phyloP scores from a whole-genome alignment of 1,139 yeast species.

The Scheffersomyces lignicola region DNA sequence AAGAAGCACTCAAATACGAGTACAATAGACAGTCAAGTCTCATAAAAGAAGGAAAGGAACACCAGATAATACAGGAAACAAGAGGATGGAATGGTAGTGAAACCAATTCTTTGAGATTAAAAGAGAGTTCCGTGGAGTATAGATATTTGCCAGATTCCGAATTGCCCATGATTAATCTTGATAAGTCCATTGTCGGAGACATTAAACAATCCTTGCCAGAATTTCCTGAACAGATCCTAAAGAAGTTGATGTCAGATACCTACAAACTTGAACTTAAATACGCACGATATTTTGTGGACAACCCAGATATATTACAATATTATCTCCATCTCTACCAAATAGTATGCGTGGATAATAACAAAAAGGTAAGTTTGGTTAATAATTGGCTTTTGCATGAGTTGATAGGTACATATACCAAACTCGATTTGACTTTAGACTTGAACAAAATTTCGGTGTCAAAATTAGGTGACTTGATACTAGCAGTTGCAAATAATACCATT shows the following conservation, averaged over 20 bases:
- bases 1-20: constrained; percentile 75
- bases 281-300: constrained; percentile 60
- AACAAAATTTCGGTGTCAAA: constrained; percentile 27
- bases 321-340: constrained; percentile 46
- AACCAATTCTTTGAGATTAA: constrained; percentile 67
- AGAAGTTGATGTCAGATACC: constrained; percentile 49
- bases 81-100: constrained; percentile 85
- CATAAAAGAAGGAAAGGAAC: constrained; percentile 30
- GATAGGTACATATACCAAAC: constrained; percentile 64
- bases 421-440: constrained; percentile 40
- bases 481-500: constrained; percentile 21
- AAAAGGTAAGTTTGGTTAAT: constrained; percentile 47
- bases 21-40: constrained; percentile 61
- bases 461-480: constrained; percentile 25
- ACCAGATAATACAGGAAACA: constrained; percentile 60
- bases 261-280: constrained; percentile 67
- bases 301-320: constrained; percentile 46
- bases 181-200: constrained; percentile 30
- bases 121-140: constrained; percentile 84
- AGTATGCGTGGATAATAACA: constrained; percentile 16
- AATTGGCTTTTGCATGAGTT: constrained; percentile 88
- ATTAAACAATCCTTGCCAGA: constrained; percentile 51
- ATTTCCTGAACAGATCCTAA: constrained; percentile 62
- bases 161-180: constrained; percentile 58
- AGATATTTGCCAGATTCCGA: constrained; percentile 96